A percentile compares a stretch with the other conserved stretches of the same genome.
Conservation (phyloP, 2,329 filamentous ascomycete genomes). For the Verticillium alfalfae region DNA sequence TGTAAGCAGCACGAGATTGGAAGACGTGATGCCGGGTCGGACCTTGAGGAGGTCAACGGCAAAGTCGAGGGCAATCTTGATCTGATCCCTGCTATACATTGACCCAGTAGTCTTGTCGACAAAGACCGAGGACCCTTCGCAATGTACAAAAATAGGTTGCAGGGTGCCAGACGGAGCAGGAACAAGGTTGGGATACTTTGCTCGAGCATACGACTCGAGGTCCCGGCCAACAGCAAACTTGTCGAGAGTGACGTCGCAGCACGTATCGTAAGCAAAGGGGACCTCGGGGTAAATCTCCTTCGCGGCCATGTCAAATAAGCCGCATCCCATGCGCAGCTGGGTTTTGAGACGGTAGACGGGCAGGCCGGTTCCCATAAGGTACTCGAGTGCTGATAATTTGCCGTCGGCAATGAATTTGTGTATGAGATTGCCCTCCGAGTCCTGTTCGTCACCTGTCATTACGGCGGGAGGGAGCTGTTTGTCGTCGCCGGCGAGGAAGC, state of each 20-base stretch:
- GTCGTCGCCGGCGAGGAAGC: conserved; percentile 14
- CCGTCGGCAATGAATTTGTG: conserved; percentile 7
- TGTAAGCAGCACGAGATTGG: conserved; percentile 6
- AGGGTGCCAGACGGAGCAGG: conserved; percentile 3
- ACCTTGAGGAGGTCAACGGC: conserved; percentile 6
- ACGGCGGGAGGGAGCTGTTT: conserved; percentile 10
- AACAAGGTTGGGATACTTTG: neutral
- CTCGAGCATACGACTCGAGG: neutral
- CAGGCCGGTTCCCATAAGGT: conserved; percentile 8
- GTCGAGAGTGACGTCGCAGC: conserved; percentile 1
- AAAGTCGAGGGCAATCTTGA: conserved; percentile 12
- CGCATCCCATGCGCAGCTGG: conserved; percentile 15
- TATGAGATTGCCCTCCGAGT: conserved; percentile 1
- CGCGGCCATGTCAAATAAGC: conserved; percentile 14
- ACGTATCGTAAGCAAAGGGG: conserved; percentile 4
- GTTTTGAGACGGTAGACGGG: conserved; percentile 11
- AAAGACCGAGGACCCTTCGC: neutral
- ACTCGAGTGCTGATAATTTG: conserved; percentile 8
- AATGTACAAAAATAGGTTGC: conserved; percentile 13
- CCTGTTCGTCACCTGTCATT: neutral
- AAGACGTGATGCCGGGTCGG: neutral
- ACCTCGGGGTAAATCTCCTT: conserved; percentile 8
- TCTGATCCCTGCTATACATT: conserved; percentile 9
- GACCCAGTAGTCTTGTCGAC: conserved; percentile 2
- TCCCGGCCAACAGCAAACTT: neutral